Evolutionary conservation across 228 moss, liverwort and hornwort genomes (phyloP).

Genomic region (Sphagnum magellanicum): DNA sequence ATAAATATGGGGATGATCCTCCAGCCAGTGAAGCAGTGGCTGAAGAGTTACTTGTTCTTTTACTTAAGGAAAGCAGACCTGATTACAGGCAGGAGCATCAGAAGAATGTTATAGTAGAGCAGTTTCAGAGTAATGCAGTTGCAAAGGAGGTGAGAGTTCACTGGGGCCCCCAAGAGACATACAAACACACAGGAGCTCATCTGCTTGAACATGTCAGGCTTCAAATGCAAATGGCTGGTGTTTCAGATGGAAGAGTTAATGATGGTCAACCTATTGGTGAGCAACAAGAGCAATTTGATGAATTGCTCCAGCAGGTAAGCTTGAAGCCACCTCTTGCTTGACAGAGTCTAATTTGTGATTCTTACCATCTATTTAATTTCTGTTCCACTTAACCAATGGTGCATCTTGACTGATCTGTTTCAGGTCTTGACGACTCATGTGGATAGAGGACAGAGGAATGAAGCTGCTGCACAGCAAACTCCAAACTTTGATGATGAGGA

Average conservation of each 20-base stretch:
- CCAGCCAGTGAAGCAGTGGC: constrained; percentile 7
- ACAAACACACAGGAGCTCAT: too few species aligned
- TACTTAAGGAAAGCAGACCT: constrained; percentile 1
- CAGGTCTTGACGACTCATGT: constrained; percentile 29
- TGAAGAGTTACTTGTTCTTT: constrained; percentile 1
- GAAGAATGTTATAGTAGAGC: constrained; percentile 20
- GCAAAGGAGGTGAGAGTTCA: too few species aligned
- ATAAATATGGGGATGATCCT: constrained; percentile 2
- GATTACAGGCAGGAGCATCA: constrained; percentile 11
- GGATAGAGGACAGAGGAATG: constrained; percentile 13
- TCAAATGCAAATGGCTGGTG: constrained; percentile 9
- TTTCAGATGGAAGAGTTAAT: constrained; percentile 4
- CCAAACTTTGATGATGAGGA: constrained; percentile 27
- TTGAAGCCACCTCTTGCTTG: not conserved
- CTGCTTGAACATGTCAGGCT: constrained; percentile 16
- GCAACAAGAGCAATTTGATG: constrained; percentile 17
- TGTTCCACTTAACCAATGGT: not conserved
- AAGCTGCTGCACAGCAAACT: constrained; percentile 11
- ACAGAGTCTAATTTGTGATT: not conserved
- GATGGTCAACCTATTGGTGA: constrained; percentile 6
- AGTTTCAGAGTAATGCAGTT: constrained; percentile 1
- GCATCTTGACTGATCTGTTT: not conserved
- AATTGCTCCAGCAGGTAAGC: constrained; percentile 25
- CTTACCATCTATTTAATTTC: not conserved
- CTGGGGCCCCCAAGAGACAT: too few species aligned